Conservation (phyloP, 1,139 yeast species). For the Suhomyces kunorum region DNA sequence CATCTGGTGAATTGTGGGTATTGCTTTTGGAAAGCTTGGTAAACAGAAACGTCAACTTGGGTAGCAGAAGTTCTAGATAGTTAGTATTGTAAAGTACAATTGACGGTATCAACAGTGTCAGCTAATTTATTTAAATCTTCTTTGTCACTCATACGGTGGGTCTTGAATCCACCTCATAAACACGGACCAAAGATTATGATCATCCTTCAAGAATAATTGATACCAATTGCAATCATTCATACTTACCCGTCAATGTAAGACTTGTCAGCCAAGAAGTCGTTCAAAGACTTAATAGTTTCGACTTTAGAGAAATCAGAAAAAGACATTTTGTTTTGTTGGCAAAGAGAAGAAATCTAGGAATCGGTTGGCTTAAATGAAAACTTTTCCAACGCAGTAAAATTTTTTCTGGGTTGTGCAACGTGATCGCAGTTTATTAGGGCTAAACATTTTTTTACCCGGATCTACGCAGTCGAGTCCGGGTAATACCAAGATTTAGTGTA, state of each 20-base stretch:
- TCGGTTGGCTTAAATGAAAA: conserved; percentile 9
- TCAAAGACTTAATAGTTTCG: conserved; percentile 81
- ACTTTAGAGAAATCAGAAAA: conserved; percentile 77
- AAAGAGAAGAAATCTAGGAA: conserved; percentile 2
- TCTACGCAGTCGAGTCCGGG: neutral
- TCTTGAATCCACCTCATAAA: conserved; percentile 91
- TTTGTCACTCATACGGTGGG: conserved; percentile 90
- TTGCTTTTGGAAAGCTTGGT: conserved; percentile 91
- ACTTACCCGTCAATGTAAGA: conserved; percentile 93
- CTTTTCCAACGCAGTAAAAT: conserved; percentile 8
- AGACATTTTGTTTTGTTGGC: conserved; percentile 49
- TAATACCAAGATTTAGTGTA: too few relatives aligned
- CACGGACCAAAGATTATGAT: conserved; percentile 87
- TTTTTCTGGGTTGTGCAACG: conserved; percentile 12
- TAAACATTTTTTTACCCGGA: conserved; percentile 1
- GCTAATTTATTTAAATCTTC: conserved; percentile 52
- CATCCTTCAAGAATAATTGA: conserved; percentile 49
- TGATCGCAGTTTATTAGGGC: conserved; percentile 7
- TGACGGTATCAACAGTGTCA: conserved; percentile 23
- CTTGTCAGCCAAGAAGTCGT: conserved; percentile 87
- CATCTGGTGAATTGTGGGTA: conserved; percentile 97
- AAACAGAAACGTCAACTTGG: conserved; percentile 93
- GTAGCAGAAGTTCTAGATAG: conserved; percentile 71
- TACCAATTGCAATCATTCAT: conserved; percentile 17
- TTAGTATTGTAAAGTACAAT: conserved; percentile 24